Conservation (phyloP, 1,139 yeast genomes). For the Schizosaccharomyces versatilis region DNA sequence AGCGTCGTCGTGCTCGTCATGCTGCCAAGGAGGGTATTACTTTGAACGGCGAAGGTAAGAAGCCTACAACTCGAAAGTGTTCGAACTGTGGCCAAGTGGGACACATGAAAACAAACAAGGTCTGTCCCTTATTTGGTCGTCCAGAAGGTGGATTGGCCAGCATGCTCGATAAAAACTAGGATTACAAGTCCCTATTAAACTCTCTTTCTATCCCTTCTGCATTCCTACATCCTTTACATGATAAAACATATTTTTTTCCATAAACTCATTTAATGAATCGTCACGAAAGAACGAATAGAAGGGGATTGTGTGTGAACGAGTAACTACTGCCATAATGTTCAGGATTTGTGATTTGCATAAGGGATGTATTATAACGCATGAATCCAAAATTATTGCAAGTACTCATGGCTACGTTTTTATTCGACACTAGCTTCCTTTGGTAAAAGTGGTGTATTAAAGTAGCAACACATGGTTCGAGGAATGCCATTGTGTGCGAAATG, state of each 20-base stretch:
- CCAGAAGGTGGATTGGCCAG: slow-evolving; percentile 2
- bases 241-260: too few relatives aligned
- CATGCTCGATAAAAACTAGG: background rate
- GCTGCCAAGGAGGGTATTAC: slow-evolving; percentile 22
- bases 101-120: slow-evolving; percentile 35
- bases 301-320: too few relatives aligned
- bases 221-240: too few relatives aligned
- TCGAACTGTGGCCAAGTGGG: slow-evolving; percentile 92
- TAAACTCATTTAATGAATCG: too few relatives aligned
- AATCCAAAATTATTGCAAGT: too few relatives aligned
- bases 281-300: too few relatives aligned
- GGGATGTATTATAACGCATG: too few relatives aligned
- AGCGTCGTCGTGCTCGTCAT: slow-evolving; percentile 36
- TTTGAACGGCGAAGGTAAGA: slow-evolving; percentile 17
- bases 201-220: too few relatives aligned
- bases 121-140: slow-evolving; percentile 2
- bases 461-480: background rate
- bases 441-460: background rate
- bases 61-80: slow-evolving; percentile 35
- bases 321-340: too few relatives aligned
- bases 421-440: too few relatives aligned
- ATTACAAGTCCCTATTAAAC: background rate
- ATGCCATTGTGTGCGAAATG: background rate
- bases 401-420: too few relatives aligned
- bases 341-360: too few relatives aligned